Percentiles rank a stretch among this genome's conserved stretches.
These are phyloP conservation scores for Xylaria hypoxylon DNA, from an alignment of 2,329 filamentous ascomycete species.

Conservation along the genomic window DNA sequence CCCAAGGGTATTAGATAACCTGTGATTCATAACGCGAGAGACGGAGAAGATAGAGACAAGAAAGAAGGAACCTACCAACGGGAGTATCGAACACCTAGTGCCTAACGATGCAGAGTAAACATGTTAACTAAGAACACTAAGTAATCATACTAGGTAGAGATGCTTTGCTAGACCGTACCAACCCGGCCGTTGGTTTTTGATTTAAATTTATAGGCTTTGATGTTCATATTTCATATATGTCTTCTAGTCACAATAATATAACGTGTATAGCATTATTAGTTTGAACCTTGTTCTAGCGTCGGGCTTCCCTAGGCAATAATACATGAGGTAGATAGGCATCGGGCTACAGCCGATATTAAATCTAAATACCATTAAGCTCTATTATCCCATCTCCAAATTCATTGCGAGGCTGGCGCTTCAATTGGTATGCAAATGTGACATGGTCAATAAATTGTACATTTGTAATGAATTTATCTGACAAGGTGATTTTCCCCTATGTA, in stretches of 20 bases:
- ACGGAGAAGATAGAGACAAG: no score
- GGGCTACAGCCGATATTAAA: neutral
- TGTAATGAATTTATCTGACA: neutral
- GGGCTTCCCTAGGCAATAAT: neutral
- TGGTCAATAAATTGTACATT: neutral
- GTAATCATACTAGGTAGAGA: conserved; percentile 1
- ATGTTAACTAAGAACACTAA: conserved; percentile 6
- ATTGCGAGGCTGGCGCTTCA: neutral
- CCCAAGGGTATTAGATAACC: no score
- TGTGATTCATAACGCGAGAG: no score
- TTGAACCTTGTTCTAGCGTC: neutral
- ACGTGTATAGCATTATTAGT: neutral
- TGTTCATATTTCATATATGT: no score
- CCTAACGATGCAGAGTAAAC: conserved; percentile 3
- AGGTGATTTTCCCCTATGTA: neutral
- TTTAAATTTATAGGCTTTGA: no score
- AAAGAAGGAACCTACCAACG: neutral
- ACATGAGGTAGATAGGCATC: neutral
- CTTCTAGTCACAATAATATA: neutral
- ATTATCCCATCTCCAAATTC: neutral
- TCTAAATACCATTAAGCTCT: neutral
- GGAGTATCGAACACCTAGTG: conserved; percentile 2
- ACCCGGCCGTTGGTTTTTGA: neutral
- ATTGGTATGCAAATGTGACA: neutral
- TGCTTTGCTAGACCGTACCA: conserved; percentile 9